Evolutionary conservation across 495 filamentous ascomycete genomes (phyloP).

Genomic region (Daldinia caldariorum): DNA sequence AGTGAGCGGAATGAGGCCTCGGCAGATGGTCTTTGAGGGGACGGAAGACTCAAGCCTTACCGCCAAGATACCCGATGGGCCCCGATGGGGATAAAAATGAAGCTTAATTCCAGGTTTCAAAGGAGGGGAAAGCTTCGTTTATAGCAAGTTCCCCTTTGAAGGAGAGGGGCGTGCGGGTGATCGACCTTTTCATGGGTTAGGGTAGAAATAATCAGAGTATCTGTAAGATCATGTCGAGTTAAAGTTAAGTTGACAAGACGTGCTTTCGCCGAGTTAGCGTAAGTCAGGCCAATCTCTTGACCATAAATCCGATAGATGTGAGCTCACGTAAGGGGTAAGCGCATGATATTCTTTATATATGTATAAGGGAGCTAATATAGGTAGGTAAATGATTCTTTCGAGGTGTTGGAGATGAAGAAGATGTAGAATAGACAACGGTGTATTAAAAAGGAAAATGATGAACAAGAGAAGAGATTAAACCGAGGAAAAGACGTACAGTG

Average conservation of each 20-base stretch:
- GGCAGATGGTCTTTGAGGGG: slow-evolving; percentile 32
- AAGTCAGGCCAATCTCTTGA: background rate
- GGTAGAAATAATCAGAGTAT: slow-evolving; percentile 13
- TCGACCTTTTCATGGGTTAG: slow-evolving; percentile 35
- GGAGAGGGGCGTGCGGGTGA: slow-evolving; percentile 17
- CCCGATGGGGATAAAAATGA: slow-evolving; percentile 25
- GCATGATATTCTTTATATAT: background rate
- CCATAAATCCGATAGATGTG: background rate
- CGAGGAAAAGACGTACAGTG: slow-evolving; percentile 27
- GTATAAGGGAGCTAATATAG: background rate
- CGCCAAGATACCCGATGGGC: slow-evolving; percentile 36
- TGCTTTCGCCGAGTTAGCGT: background rate
- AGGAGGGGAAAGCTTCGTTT: slow-evolving; percentile 36
- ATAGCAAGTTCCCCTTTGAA: slow-evolving; percentile 1
- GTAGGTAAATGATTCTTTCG: background rate
- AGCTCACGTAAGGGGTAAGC: background rate
- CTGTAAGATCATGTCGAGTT: background rate
- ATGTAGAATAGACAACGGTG: too few relatives aligned
- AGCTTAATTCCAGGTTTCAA: slow-evolving; percentile 36
- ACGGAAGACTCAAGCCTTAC: slow-evolving; percentile 45
- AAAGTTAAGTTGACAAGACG: background rate
- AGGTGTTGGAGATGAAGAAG: background rate
- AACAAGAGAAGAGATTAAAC: slow-evolving; percentile 11
- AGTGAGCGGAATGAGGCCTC: slow-evolving; percentile 25
- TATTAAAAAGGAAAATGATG: slow-evolving; percentile 10